Conservation (phyloP, 2,329 filamentous ascomycete species). For the Aspergillus persii region DNA sequence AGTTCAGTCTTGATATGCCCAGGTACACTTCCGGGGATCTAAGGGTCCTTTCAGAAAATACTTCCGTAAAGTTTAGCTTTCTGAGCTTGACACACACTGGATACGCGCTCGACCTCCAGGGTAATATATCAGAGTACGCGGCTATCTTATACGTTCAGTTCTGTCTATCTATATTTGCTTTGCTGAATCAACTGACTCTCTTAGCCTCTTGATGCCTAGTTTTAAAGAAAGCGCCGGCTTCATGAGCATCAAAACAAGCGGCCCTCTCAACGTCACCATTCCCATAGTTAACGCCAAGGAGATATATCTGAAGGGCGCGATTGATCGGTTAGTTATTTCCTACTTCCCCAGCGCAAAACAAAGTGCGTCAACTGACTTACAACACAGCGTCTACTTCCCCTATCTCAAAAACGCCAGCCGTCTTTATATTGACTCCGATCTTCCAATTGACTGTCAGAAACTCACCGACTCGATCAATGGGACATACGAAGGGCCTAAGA, state of each 20-base stretch:
- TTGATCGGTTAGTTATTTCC: neutral
- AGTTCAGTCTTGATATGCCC: neutral
- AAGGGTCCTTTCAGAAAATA: neutral
- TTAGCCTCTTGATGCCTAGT: neutral
- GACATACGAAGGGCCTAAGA: neutral
- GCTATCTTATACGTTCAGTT: neutral
- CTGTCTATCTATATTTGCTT: neutral
- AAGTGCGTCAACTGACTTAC: neutral
- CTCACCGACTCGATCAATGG: neutral
- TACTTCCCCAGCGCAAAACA: neutral
- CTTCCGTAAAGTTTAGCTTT: neutral
- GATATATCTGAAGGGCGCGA: neutral
- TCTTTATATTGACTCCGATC: neutral
- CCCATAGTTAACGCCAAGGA: neutral
- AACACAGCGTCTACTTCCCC: neutral
- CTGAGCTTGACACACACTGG: neutral
- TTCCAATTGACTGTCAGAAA: neutral
- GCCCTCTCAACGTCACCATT: neutral
- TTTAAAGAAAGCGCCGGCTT: neutral
- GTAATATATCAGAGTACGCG: neutral
- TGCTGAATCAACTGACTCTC: neutral
- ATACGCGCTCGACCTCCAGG: neutral
- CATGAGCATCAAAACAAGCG: neutral
- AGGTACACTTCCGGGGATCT: neutral
- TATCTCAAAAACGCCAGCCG: neutral